Conservation (phyloP, 179 eudicot species). For the Sideroxylon spinosum region DNA sequence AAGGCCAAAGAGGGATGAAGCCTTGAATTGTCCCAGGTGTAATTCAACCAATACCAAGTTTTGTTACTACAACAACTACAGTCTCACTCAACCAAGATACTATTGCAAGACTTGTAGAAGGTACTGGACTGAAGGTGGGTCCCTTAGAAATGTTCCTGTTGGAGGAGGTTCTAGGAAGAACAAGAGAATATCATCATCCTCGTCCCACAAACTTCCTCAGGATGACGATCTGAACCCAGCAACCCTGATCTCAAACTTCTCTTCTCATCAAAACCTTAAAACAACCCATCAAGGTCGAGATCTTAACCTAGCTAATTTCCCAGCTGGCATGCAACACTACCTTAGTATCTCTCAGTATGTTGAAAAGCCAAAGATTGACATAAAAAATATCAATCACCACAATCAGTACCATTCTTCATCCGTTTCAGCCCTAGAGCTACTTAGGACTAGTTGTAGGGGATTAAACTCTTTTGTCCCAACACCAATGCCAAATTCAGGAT, state of each 20-base stretch:
- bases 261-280: slow-evolving; percentile 48
- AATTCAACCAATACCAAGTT: slow-evolving; percentile 69
- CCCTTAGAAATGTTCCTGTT: slow-evolving; percentile 68
- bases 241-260: slow-evolving; percentile 27
- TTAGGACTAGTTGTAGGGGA: slow-evolving; percentile 46
- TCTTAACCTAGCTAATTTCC: slow-evolving; percentile 50
- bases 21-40: slow-evolving; percentile 68
- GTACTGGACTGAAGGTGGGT: slow-evolving; percentile 83
- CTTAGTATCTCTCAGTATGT: slow-evolving; percentile 39
- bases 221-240: slow-evolving; percentile 48
- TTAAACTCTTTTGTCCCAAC: slow-evolving; percentile 38
- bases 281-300: slow-evolving; percentile 45
- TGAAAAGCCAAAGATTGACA: slow-evolving; percentile 38
- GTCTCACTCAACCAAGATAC: slow-evolving; percentile 72
- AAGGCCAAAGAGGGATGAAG: slow-evolving; percentile 61
- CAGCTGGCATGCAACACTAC: slow-evolving; percentile 24
- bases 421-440: slow-evolving; percentile 56
- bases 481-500: slow-evolving; percentile 35
- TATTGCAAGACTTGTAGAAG: slow-evolving; percentile 78
- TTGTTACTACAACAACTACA: slow-evolving; percentile 82
- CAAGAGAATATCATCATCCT: slow-evolving; percentile 36
- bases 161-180: slow-evolving; percentile 83
- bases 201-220: slow-evolving; percentile 27
- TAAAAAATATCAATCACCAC: slow-evolving; percentile 4
- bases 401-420: slow-evolving; percentile 8